A percentile compares a stretch with the other conserved stretches of the same genome.
These are phyloP conservation scores for Paramarasmius palmivorus DNA, from an alignment of 1,284 basidiomycete species.

Conservation along the genomic window DNA sequence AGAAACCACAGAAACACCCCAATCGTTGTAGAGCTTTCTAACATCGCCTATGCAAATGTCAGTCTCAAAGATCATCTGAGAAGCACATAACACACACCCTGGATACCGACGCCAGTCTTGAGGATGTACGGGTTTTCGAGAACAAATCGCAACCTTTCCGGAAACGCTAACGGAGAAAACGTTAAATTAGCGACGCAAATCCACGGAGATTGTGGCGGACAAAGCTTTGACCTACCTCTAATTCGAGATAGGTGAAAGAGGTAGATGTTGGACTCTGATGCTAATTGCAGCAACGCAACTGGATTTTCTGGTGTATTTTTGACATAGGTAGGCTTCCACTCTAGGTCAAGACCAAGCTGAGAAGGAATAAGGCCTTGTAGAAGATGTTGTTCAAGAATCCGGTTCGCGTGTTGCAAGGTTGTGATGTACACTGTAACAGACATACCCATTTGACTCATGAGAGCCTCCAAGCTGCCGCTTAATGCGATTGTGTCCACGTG, in stretches of 20 bases:
- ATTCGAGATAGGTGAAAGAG: conserved; percentile 67
- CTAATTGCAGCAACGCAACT: conserved; percentile 71
- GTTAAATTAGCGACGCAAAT: too few species aligned
- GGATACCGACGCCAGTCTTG: conserved; percentile 74
- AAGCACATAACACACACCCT: conserved; percentile 27
- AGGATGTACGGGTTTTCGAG: conserved; percentile 49
- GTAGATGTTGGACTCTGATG: conserved; percentile 49
- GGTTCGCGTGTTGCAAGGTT: background rate
- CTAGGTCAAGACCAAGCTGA: conserved; percentile 69
- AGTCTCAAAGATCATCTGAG: background rate
- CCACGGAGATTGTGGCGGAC: background rate
- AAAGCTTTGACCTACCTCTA: conserved; percentile 40
- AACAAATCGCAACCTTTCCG: conserved; percentile 46
- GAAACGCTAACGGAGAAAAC: conserved; percentile 46
- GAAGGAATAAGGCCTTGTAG: conserved; percentile 22
- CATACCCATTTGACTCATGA: too few species aligned
- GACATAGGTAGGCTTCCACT: conserved; percentile 65
- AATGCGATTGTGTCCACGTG: too few species aligned
- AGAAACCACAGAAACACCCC: conserved; percentile 45
- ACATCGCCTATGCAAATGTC: conserved; percentile 52
- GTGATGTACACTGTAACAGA: too few species aligned
- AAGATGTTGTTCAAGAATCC: background rate
- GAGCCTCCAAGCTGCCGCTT: too few species aligned
- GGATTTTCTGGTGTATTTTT: conserved; percentile 58
- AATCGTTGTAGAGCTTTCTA: conserved; percentile 61